phyloP scores from a whole-genome alignment of 2,329 filamentous ascomycete species.

The Fusarium zealandicum region DNA sequence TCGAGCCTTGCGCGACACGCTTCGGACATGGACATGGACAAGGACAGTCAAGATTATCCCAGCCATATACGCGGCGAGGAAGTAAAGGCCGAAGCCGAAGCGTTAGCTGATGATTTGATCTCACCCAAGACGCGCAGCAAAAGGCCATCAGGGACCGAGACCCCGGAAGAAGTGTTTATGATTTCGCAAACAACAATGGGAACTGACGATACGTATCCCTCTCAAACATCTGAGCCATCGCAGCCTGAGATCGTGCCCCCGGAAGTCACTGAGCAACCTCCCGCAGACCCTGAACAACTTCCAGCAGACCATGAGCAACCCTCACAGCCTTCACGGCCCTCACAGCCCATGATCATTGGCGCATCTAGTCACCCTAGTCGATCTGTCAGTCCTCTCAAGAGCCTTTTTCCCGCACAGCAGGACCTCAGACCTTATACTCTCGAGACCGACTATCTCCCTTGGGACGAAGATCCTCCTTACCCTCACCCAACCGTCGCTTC shows the following conservation, averaged over 20 bases:
- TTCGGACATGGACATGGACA: conserved; percentile 41
- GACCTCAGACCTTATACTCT: conserved; percentile 54
- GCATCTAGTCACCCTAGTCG: conserved; percentile 27
- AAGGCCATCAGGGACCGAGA: conserved; percentile 35
- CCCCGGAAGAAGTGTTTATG: conserved; percentile 51
- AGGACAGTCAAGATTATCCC: conserved; percentile 50
- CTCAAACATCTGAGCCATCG: conserved; percentile 43
- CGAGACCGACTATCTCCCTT: conserved; percentile 66
- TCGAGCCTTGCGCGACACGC: conserved; percentile 41
- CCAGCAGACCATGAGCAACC: background rate
- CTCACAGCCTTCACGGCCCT: background rate
- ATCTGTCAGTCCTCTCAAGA: conserved; percentile 40
- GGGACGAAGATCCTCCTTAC: conserved; percentile 64
- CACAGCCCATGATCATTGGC: conserved; percentile 19
- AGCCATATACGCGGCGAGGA: conserved; percentile 55
- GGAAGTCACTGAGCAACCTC: conserved; percentile 3
- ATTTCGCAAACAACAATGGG: conserved; percentile 56
- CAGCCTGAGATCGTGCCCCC: conserved; percentile 28
- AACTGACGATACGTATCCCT: conserved; percentile 45
- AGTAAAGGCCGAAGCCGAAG: conserved; percentile 41
- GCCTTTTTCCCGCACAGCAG: conserved; percentile 44
- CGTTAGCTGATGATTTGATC: conserved; percentile 13
- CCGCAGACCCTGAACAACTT: too few relatives aligned
- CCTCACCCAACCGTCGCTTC: conserved; percentile 51
- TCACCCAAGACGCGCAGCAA: conserved; percentile 8